A percentile compares a stretch with the other conserved stretches of the same genome.
phyloP scores from a whole-genome alignment of 2,329 filamentous ascomycete genomes.

The Ophiostoma novo-ulmi region DNA sequence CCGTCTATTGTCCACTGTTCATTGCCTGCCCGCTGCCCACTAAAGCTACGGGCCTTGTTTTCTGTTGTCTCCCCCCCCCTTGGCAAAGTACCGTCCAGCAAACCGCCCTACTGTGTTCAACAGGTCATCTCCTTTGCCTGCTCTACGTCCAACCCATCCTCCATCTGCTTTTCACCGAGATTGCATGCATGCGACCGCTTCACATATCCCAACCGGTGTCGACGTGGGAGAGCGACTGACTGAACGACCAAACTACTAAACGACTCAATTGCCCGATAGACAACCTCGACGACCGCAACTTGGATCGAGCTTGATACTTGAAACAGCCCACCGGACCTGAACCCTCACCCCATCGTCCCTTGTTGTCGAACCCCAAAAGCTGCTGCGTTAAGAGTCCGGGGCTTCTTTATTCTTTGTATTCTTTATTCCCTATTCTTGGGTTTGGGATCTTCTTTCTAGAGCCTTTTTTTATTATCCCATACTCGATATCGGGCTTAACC shows the following conservation, averaged over 20 bases:
- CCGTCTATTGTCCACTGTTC: not conserved
- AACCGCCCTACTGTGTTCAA: not conserved
- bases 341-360: not conserved
- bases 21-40: not conserved
- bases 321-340: constrained; percentile 14
- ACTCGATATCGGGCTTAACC: not conserved
- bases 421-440: not conserved
- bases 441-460: not conserved
- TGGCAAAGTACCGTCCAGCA: not conserved
- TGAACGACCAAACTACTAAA: not conserved
- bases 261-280: not conserved
- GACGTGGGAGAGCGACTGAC: constrained; percentile 15
- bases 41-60: constrained; percentile 17
- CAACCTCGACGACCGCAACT: not conserved
- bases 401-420: not conserved
- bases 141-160: not conserved
- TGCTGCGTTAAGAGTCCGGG: not conserved
- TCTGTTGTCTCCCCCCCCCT: constrained; percentile 7
- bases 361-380: not conserved
- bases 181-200: constrained; percentile 20
- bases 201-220: constrained; percentile 14
- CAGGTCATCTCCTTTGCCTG: not conserved
- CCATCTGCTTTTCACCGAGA: constrained; percentile 6
- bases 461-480: not conserved
- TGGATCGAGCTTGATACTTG: constrained; percentile 9